Conservation (phyloP, 2,329 filamentous ascomycete species). For the Fusarium palustre region DNA sequence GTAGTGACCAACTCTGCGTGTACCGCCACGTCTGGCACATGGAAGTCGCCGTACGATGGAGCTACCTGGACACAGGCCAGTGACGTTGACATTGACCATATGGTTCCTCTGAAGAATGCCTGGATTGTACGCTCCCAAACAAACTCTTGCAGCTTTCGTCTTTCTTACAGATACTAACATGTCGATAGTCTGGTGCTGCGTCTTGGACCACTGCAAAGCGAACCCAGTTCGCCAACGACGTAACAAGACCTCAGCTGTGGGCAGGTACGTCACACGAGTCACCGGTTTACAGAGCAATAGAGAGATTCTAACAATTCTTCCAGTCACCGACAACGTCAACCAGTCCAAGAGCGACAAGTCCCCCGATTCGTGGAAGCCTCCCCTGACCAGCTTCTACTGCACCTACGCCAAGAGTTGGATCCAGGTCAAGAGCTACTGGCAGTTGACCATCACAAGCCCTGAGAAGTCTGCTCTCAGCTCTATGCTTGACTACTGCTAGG, state of each 20-base stretch:
- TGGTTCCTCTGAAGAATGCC: constrained; percentile 83
- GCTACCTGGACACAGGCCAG: constrained; percentile 74
- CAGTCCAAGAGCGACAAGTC: constrained; percentile 77
- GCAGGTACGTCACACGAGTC: constrained; percentile 54
- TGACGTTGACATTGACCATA: constrained; percentile 85
- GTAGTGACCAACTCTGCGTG: constrained; percentile 72
- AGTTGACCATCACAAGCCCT: constrained; percentile 73
- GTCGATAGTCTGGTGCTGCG: constrained; percentile 72
- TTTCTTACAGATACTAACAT: neutral
- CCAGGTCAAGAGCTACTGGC: constrained; percentile 79
- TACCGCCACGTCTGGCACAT: constrained; percentile 72
- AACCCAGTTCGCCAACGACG: constrained; percentile 80
- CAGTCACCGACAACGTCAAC: constrained; percentile 81
- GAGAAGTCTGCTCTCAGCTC: constrained; percentile 76
- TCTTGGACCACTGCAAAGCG: constrained; percentile 77
- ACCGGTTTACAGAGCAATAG: too few relatives aligned
- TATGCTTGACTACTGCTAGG: constrained; percentile 52
- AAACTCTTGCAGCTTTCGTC: neutral
- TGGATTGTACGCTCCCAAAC: constrained; percentile 70
- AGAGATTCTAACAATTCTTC: neutral
- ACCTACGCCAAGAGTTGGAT: constrained; percentile 83
- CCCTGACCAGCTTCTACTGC: constrained; percentile 77
- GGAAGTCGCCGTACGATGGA: constrained; percentile 80
- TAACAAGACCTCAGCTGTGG: constrained; percentile 79
- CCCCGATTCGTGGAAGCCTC: constrained; percentile 82